These are phyloP conservation scores for Eimeria falciformis DNA, from an alignment of 169 alveolate species.

Conservation along the genomic window DNA sequence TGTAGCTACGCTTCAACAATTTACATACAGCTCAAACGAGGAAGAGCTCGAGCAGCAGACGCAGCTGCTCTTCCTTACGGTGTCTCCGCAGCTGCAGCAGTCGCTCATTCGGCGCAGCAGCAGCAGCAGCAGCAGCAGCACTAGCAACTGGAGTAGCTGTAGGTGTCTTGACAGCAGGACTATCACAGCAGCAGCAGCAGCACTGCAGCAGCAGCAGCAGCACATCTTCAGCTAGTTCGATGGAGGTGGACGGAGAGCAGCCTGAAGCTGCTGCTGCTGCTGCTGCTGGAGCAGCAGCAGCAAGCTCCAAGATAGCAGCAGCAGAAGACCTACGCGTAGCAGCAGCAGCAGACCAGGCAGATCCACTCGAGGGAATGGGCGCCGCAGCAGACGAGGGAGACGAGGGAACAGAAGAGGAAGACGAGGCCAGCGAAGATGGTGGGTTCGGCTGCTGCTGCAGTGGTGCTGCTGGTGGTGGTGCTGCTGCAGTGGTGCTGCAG, in stretches of 20 bases:
- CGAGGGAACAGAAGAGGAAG: background rate
- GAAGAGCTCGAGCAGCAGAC: constrained; percentile 31
- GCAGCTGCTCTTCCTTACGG: constrained; percentile 7
- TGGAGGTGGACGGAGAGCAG: background rate
- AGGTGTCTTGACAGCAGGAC: background rate
- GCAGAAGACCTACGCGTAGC: constrained; percentile 1
- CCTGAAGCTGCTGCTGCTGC: background rate
- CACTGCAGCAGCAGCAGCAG: background rate
- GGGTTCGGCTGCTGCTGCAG: background rate
- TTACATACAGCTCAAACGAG: no score
- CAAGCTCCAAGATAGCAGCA: background rate
- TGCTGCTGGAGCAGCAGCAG: background rate
- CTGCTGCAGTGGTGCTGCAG: no score
- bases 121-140: constrained; percentile 44
- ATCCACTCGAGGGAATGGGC: no score
- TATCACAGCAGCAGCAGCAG: background rate
- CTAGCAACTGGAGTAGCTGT: background rate
- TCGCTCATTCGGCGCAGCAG: constrained; percentile 25
- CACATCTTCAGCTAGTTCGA: background rate
- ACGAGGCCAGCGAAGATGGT: background rate
- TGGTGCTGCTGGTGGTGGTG: background rate
- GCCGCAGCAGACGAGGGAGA: constrained; percentile 6
- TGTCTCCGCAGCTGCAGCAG: constrained; percentile 50
- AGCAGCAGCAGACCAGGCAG: background rate
- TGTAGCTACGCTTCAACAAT: no score